phyloP scores from a whole-genome alignment of 2,329 filamentous ascomycete species.

The Metarhizium guizhouense region DNA sequence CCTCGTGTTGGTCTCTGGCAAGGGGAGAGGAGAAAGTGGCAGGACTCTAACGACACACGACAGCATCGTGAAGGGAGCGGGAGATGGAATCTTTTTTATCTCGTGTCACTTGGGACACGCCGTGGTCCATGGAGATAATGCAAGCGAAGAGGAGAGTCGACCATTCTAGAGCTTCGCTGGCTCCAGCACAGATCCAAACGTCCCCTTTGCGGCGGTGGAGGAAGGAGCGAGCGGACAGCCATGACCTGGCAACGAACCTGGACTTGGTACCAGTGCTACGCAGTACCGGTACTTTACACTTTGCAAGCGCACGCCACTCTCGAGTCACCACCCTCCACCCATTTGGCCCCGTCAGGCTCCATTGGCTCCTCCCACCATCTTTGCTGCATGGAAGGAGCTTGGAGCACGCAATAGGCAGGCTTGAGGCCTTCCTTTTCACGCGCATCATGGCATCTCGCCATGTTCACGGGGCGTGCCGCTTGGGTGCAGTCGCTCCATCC shows the following conservation, averaged over 20 bases:
- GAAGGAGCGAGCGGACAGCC: conserved; percentile 3
- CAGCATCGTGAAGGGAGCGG: conserved; percentile 2
- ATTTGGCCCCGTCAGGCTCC: neutral
- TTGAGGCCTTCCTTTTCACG: neutral
- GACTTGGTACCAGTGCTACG: neutral
- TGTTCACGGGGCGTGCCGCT: neutral
- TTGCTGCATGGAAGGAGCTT: neutral
- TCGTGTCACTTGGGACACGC: conserved; percentile 10
- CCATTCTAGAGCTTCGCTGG: conserved; percentile 5
- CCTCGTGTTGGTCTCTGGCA: neutral
- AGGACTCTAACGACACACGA: neutral
- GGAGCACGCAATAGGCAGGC: neutral
- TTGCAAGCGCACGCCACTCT: conserved; percentile 4
- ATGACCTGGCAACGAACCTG: neutral
- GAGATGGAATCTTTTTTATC: conserved; percentile 7
- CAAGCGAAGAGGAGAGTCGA: neutral
- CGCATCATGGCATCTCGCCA: neutral
- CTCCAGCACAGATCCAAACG: conserved; percentile 1
- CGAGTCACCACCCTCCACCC: neutral
- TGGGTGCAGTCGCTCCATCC: no score
- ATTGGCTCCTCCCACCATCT: conserved; percentile 7
- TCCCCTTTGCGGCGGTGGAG: conserved; percentile 1
- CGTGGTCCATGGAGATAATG: conserved; percentile 9
- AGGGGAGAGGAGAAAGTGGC: neutral
- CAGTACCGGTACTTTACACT: neutral